These are phyloP conservation scores for Aspergillus saccharolyticus DNA, from an alignment of 495 filamentous ascomycete genomes.

Conservation along the genomic window DNA sequence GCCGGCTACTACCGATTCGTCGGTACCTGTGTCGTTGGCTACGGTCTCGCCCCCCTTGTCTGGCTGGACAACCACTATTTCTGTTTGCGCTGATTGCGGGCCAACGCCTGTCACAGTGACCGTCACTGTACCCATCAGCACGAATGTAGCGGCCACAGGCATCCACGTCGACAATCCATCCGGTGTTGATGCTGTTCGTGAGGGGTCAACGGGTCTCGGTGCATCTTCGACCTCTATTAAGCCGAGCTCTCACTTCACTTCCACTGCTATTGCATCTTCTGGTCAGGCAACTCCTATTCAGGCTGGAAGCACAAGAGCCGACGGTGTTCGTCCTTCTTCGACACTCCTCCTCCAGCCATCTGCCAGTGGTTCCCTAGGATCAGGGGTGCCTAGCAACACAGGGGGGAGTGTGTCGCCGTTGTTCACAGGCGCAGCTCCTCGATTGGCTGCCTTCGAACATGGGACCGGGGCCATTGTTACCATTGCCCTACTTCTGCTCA, in stretches of 20 bases:
- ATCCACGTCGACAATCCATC: conserved; percentile 6
- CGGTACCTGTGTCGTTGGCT: neutral
- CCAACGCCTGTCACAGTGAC: conserved; percentile 32
- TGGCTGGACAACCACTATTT: conserved; percentile 45
- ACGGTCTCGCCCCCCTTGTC: conserved; percentile 19
- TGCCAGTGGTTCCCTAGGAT: conserved; percentile 8
- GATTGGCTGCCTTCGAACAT: conserved; percentile 3
- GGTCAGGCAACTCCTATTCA: conserved; percentile 1
- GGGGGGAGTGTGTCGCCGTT: conserved; percentile 20
- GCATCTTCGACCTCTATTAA: neutral
- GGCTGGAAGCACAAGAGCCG: conserved; percentile 5
- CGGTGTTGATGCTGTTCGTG: neutral
- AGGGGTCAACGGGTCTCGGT: conserved; percentile 1
- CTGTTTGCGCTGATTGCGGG: conserved; percentile 38
- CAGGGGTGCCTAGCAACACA: conserved; percentile 18
- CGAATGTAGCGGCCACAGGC: conserved; percentile 6
- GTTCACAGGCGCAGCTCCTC: conserved; percentile 25
- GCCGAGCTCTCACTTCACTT: neutral
- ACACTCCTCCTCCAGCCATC: conserved; percentile 21
- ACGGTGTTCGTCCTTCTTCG: conserved; percentile 13
- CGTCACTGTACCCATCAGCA: conserved; percentile 27
- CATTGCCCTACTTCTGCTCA: conserved; percentile 8
- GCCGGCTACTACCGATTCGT: conserved; percentile 16
- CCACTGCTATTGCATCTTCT: conserved; percentile 4
- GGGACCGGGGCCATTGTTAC: conserved; percentile 9